Evolutionary conservation across 768 basidiomycete species (phyloP).

Genomic region (Mycena chlorophos): DNA sequence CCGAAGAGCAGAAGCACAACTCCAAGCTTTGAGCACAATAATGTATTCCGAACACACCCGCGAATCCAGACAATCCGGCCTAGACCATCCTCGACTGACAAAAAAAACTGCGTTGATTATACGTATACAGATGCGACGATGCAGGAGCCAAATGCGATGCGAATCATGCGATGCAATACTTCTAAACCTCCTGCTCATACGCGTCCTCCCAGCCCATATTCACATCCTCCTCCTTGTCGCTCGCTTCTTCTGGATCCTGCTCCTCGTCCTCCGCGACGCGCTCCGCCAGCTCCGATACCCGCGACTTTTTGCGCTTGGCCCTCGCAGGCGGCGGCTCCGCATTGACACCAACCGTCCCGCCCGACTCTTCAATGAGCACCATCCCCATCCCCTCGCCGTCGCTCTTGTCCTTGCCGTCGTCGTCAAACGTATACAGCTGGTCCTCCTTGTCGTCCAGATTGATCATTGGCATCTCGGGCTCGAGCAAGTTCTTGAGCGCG

Average conservation of each 20-base stretch:
- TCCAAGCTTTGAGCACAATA: not conserved
- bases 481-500: constrained; percentile 78
- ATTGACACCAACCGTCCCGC: constrained; percentile 39
- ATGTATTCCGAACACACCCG: not conserved
- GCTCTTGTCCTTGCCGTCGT: constrained; percentile 43
- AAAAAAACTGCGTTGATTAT: not conserved
- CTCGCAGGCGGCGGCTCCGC: constrained; percentile 25
- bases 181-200: constrained; percentile 71
- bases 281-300: constrained; percentile 19
- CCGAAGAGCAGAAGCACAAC: constrained; percentile 13
- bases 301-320: constrained; percentile 26
- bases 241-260: constrained; percentile 48
- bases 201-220: constrained; percentile 44
- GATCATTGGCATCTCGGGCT: constrained; percentile 39
- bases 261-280: constrained; percentile 25
- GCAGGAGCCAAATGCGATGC: not conserved
- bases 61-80: not conserved
- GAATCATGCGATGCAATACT: constrained; percentile 7
- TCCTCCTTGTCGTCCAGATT: constrained; percentile 46
- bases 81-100: not conserved
- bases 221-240: constrained; percentile 55
- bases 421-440: constrained; percentile 43
- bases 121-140: not conserved
- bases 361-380: constrained; percentile 48
- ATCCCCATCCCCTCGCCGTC: constrained; percentile 34